Base-by-base conservation (phyloP, 805 yeast genomes). In the Pichia phayaonensis region DNA sequence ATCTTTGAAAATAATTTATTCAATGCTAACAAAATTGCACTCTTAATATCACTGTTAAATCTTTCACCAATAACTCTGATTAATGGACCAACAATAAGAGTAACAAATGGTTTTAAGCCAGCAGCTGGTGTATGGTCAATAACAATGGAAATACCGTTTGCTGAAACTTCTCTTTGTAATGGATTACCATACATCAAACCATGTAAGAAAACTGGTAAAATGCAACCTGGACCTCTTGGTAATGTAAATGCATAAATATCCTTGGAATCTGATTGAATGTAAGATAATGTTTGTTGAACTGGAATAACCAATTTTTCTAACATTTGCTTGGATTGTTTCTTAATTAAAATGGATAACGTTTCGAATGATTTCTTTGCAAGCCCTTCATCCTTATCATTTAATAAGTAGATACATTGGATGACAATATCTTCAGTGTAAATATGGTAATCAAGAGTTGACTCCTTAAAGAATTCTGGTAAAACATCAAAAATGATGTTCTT, bases 61-160 rank as follows among this genome's bases (percentile, higher is more conserved):
- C 96, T 82, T 68, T 94, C 99, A 62, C 99, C 99, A 63, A 92
- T 87, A 50, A 92, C 96, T 75, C 99, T 89, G 69, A 94, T 94
- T 63, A 94, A 76, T 40, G 99, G 99, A 70, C 99, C 99, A 26
- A 97, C 90, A 56, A 95, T 88, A 26, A 82, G 81, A 10, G 98
- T 92, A 22, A 95, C 96, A 68, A 83, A 87, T 34, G 96, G 87
- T 66, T 83, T 86, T 68, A 94, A 78, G 52, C 77, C 81, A 12
- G 79, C 74, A n/a, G 94, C 83, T 21, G 94, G 94, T 0, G 98
- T 87, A 60, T 89, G 82, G 44, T 83, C 85, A 44, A 90, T 86
- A 52, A 94, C 71, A 61, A 84, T 90, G 5, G 96, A 94, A 61
- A 94, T 88, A 51, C 89, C 97, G 61, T 84, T 70, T 0, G 99